phyloP scores from a whole-genome alignment of 2,329 filamentous ascomycete species.

The Pleoardoris graminearum region DNA sequence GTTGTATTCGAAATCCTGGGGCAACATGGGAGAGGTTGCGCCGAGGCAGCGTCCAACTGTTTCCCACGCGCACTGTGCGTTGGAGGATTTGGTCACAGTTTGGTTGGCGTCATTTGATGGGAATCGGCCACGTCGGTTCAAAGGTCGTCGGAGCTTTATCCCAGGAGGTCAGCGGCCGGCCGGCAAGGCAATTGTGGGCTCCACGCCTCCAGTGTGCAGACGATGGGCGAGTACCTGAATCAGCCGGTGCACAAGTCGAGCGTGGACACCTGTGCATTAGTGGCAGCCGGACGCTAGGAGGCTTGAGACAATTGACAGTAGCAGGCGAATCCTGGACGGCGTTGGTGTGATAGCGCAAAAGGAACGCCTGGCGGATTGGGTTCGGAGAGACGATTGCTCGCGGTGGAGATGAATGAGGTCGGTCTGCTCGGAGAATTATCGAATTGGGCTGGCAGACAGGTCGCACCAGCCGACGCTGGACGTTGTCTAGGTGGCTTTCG shows the following conservation, averaged over 20 bases:
- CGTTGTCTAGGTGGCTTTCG: conserved; percentile 13
- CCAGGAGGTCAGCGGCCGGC: too few species aligned
- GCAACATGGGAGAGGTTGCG: too few species aligned
- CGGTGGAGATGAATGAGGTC: background rate
- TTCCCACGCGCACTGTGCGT: too few species aligned
- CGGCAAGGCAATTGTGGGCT: conserved; percentile 1
- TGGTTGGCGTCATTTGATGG: conserved; percentile 23
- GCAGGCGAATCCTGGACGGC: conserved; percentile 8
- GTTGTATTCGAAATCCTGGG: too few species aligned
- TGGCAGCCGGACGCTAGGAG: conserved; percentile 14
- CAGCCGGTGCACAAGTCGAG: conserved; percentile 8
- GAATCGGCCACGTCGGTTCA: conserved; percentile 33
- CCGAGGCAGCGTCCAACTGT: too few species aligned
- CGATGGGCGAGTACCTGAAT: conserved; percentile 17
- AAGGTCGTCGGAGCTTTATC: too few species aligned
- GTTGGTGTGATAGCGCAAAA: conserved; percentile 4
- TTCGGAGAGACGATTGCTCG: background rate
- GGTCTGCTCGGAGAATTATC: conserved; percentile 9
- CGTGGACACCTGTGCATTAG: conserved; percentile 28
- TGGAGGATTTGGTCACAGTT: conserved; percentile 16
- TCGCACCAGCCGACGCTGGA: background rate
- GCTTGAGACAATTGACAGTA: conserved; percentile 3
- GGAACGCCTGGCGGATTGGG: background rate
- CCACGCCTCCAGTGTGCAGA: conserved; percentile 26
- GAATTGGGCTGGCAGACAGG: background rate